Percentiles rank a stretch among this genome's conserved stretches.
These are phyloP conservation scores for Microcera coccophila DNA, from an alignment of 2,329 filamentous ascomycete species.

Conservation along the genomic window DNA sequence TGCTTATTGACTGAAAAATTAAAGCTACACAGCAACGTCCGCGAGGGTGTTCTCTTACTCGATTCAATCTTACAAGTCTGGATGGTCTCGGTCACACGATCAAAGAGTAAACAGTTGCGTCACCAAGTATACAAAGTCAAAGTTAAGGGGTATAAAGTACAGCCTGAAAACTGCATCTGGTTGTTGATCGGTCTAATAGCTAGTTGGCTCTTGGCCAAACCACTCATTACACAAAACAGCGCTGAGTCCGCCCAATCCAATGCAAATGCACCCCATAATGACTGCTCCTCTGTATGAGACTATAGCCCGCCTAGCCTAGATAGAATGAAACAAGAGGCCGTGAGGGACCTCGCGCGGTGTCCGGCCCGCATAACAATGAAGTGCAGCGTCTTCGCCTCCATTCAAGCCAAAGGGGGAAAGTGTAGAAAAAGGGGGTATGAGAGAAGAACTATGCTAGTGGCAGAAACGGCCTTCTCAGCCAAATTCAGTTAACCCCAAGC, in stretches of 20 bases:
- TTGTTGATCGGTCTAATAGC: too few species aligned
- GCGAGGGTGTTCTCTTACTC: too few species aligned
- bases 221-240: constrained; percentile 11
- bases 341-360: not conserved
- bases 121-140: too few species aligned
- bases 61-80: too few species aligned
- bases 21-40: too few species aligned
- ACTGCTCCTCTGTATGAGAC: not conserved
- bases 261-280: constrained; percentile 19
- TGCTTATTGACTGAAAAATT: too few species aligned
- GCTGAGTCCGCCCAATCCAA: constrained; percentile 18
- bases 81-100: too few species aligned
- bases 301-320: not conserved
- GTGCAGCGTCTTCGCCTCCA: not conserved
- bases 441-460: constrained; percentile 2
- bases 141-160: too few species aligned
- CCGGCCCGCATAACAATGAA: not conserved
- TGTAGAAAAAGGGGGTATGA: not conserved
- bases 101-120: too few species aligned
- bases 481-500: constrained; percentile 1
- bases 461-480: constrained; percentile 1
- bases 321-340: constrained; percentile 4
- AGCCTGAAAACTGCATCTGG: too few species aligned
- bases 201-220: not conserved
- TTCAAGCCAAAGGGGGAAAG: not conserved